Evolutionary conservation across 75 land plant species (phyloP).

Genomic region (Cunninghamia lanceolata): DNA sequence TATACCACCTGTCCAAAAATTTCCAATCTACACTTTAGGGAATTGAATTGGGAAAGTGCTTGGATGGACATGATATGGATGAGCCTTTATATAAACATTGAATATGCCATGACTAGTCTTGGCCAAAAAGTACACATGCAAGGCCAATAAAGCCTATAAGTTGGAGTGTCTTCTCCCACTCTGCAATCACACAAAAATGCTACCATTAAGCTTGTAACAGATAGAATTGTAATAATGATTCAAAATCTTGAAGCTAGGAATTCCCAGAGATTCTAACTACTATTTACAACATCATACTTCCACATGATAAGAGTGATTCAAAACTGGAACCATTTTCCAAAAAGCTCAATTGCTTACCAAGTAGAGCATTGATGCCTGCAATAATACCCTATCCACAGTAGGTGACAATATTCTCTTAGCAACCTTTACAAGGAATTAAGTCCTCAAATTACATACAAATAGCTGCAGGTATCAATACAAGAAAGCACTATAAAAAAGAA

Average conservation of each 20-base stretch:
- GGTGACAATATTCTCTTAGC: background rate
- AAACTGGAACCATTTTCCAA: conserved; percentile 1
- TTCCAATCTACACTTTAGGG: background rate
- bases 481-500: too few species aligned
- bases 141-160: conserved; percentile 78
- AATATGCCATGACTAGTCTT: background rate
- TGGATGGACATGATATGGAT: background rate
- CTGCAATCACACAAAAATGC: conserved; percentile 37
- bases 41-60: background rate
- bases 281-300: conserved; percentile 2
- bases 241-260: background rate
- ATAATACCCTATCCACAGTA: conserved; percentile 54
- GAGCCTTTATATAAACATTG: background rate
- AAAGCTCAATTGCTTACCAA: conserved; percentile 41
- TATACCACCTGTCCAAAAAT: conserved; percentile 55
- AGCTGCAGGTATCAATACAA: too few species aligned
- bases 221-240: background rate
- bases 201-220: background rate
- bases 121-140: conserved; percentile 52
- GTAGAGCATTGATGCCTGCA: conserved; percentile 59
- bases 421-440: too few species aligned
- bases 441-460: too few species aligned
- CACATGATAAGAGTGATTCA: background rate
- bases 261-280: background rate
- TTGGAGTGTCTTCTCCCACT: conserved; percentile 95